phyloP scores from a whole-genome alignment of 1,284 basidiomycete genomes.

The Nidula niveotomentosa region DNA sequence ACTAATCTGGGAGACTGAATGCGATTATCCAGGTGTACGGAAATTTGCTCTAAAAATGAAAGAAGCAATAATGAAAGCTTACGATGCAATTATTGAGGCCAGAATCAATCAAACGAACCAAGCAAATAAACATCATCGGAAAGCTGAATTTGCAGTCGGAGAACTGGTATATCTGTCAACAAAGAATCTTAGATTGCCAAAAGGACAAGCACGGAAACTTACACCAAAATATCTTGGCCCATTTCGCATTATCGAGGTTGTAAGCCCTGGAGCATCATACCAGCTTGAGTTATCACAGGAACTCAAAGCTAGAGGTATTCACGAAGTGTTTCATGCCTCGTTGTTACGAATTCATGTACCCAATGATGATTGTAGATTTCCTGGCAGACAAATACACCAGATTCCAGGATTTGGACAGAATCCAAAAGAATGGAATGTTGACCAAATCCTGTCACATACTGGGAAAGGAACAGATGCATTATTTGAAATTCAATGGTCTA shows the following conservation, averaged over 20 bases:
- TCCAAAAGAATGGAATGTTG: conserved; percentile 20
- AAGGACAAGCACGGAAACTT: conserved; percentile 11
- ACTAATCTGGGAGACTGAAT: too few relatives aligned
- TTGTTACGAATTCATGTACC: conserved; percentile 17
- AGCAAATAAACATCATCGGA: too few relatives aligned
- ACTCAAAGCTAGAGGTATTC: conserved; percentile 6
- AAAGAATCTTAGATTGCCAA: too few relatives aligned
- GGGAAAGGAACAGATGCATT: not conserved
- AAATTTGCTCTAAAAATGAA: too few relatives aligned
- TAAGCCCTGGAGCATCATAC: not conserved
- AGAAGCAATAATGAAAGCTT: too few relatives aligned
- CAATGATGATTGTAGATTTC: conserved; percentile 24
- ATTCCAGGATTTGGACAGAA: conserved; percentile 11
- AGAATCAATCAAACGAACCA: too few relatives aligned
- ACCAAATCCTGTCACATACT: not conserved
- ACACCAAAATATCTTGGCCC: not conserved
- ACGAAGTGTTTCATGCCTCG: conserved; percentile 21
- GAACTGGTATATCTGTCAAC: too few relatives aligned
- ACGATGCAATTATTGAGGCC: too few relatives aligned
- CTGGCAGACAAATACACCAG: conserved; percentile 15
- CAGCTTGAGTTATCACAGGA: not conserved
- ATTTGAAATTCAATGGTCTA: not conserved
- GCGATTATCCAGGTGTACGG: too few relatives aligned
- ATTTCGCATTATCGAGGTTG: not conserved
- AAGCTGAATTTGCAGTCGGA: too few relatives aligned